phyloP scores from a whole-genome alignment of 1,139 yeast species.

The Hansenula anomala region DNA sequence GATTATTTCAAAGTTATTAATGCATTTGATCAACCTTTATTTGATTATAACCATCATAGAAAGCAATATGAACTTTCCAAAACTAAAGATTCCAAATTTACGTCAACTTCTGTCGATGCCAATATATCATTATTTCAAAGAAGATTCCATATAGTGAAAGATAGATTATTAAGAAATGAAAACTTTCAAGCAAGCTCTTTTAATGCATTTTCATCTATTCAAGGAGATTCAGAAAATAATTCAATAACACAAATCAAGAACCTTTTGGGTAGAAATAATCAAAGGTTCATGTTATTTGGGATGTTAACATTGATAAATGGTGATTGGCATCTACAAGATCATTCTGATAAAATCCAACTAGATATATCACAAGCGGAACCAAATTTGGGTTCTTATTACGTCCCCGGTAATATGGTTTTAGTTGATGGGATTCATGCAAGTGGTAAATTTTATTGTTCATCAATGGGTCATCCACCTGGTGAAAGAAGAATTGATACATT shows the following conservation, averaged over 20 bases:
- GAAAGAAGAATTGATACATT: constrained; percentile 65
- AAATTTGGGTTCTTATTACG: constrained; percentile 63
- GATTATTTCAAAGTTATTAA: constrained; percentile 67
- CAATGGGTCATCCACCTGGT: constrained; percentile 84
- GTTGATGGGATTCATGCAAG: constrained; percentile 83
- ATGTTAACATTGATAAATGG: constrained; percentile 64
- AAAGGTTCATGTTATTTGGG: constrained; percentile 75
- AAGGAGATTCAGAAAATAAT: constrained; percentile 27
- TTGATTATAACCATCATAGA: constrained; percentile 57
- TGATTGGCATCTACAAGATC: constrained; percentile 72
- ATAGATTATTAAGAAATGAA: constrained; percentile 72
- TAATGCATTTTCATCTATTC: constrained; percentile 29
- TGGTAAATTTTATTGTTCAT: constrained; percentile 64
- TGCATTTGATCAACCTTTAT: constrained; percentile 63
- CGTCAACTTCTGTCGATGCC: constrained; percentile 26
- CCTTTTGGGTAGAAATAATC: constrained; percentile 78
- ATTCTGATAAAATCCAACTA: constrained; percentile 63
- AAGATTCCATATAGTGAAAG: constrained; percentile 59
- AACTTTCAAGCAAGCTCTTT: constrained; percentile 39
- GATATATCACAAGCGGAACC: constrained; percentile 64
- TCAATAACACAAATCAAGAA: constrained; percentile 77
- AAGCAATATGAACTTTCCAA: constrained; percentile 50
- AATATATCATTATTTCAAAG: constrained; percentile 35
- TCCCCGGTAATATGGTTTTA: constrained; percentile 74
- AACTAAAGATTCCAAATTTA: constrained; percentile 12